Conservation (phyloP, 202 grass and related monocot species). For the Bolboschoenoplectus hybrid region DNA sequence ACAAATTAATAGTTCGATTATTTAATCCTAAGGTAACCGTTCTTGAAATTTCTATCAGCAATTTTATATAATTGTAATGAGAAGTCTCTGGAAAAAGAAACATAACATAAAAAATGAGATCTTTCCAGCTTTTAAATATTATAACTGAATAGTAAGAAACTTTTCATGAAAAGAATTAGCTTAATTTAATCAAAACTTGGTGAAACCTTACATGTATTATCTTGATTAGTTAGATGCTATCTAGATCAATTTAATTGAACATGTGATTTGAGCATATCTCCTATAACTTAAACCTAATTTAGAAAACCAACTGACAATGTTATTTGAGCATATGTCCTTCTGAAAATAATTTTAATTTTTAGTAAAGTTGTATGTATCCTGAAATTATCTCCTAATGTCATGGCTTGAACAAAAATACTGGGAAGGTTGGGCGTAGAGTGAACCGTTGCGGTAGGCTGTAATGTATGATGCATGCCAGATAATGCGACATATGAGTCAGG, state of each 20-base stretch:
- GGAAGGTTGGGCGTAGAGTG: too few species aligned
- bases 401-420: too few species aligned
- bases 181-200: neutral
- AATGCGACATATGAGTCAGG: too few species aligned
- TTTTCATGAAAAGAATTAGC: neutral
- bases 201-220: neutral
- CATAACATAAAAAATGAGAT: neutral
- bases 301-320: neutral
- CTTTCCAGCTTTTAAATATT: neutral
- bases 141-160: neutral
- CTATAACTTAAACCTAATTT: neutral
- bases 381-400: too few species aligned
- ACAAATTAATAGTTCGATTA: too few species aligned
- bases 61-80: too few species aligned
- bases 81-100: too few species aligned
- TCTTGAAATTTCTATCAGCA: too few species aligned
- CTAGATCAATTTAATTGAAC: neutral
- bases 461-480: too few species aligned
- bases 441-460: too few species aligned
- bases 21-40: too few species aligned
- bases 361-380: too few species aligned
- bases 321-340: neutral
- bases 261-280: neutral
- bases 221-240: neutral
- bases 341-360: neutral